Percentiles rank a stretch among this genome's conserved stretches.
Conservation (phyloP, 1,284 basidiomycete species). For the Cryptococcus floricola region DNA sequence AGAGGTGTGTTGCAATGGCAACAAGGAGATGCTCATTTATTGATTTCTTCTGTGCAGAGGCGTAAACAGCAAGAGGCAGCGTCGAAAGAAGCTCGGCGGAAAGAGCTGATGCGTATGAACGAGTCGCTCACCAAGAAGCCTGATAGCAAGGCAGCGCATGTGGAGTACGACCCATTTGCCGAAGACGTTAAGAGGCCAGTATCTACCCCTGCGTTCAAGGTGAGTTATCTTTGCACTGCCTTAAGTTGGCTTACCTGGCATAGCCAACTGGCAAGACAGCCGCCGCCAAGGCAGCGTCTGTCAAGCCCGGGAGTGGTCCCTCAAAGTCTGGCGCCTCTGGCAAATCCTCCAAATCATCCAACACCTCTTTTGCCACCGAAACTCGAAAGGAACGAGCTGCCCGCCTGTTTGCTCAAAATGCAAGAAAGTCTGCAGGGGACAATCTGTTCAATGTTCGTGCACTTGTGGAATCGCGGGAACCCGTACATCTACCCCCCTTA, state of each 20-base stretch:
- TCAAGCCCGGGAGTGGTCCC: background rate
- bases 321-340: background rate
- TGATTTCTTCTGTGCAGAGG: slow-evolving; percentile 15
- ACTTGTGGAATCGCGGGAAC: slow-evolving; percentile 28
- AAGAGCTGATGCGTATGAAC: slow-evolving; percentile 39
- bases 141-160: background rate
- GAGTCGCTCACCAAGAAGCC: slow-evolving; percentile 22
- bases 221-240: background rate
- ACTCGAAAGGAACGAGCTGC: slow-evolving; percentile 36
- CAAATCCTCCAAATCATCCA: slow-evolving; percentile 17
- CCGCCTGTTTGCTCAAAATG: slow-evolving; percentile 21
- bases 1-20: slow-evolving; percentile 26
- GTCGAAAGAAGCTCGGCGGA: slow-evolving; percentile 32
- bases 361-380: slow-evolving; percentile 17
- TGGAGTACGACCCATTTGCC: slow-evolving; percentile 42
- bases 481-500: no score
- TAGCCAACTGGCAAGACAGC: background rate
- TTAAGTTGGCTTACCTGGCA: no score
- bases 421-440: slow-evolving; percentile 20
- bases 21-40: background rate
- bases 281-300: background rate
- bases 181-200: slow-evolving; percentile 27
- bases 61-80: slow-evolving; percentile 33
- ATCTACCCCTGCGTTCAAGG: slow-evolving; percentile 9
- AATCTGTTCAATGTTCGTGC: slow-evolving; percentile 32